A percentile compares a stretch with the other conserved stretches of the same genome.
Conservation (phyloP, 2,329 filamentous ascomycete genomes). For the Pyrenophora tritici-repentis region DNA sequence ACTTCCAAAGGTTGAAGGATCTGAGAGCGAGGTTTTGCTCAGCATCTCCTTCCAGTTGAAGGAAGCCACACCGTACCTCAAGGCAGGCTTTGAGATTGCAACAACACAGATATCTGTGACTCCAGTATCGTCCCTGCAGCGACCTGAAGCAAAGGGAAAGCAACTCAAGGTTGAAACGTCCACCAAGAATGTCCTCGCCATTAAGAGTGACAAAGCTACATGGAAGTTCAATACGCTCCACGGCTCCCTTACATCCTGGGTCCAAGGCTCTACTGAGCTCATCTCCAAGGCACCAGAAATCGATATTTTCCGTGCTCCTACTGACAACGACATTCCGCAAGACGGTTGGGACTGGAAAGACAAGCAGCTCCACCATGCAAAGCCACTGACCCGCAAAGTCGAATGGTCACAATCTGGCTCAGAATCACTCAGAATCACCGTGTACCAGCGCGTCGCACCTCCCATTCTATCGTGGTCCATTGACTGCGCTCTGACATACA, state of each 20-base stretch:
- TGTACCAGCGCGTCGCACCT: constrained; percentile 60
- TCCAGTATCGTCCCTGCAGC: constrained; percentile 13
- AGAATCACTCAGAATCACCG: constrained; percentile 44
- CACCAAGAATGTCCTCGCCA: constrained; percentile 27
- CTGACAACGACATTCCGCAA: constrained; percentile 65
- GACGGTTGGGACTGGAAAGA: constrained; percentile 63
- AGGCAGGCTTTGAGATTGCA: constrained; percentile 45
- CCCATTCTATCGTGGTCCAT: constrained; percentile 62
- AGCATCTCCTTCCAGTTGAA: constrained; percentile 43
- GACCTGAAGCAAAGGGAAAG: constrained; percentile 49
- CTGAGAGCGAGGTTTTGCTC: constrained; percentile 22
- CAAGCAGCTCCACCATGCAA: constrained; percentile 35
- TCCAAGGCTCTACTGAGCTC: constrained; percentile 37
- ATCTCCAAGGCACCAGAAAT: constrained; percentile 47
- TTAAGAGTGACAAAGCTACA: constrained; percentile 30
- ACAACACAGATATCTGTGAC: constrained; percentile 39
- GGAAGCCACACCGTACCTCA: constrained; percentile 36
- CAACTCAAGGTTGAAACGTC: constrained; percentile 39
- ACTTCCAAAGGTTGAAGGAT: constrained; percentile 22
- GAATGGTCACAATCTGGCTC: constrained; percentile 42
- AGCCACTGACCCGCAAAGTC: constrained; percentile 34
- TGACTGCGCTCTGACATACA: constrained; percentile 56
- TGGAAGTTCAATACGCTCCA: constrained; percentile 60
- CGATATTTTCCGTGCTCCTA: constrained; percentile 67
- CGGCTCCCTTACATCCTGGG: constrained; percentile 52